Conservation (phyloP, 2,329 filamentous ascomycete species). For the Ophiostoma australiae region DNA sequence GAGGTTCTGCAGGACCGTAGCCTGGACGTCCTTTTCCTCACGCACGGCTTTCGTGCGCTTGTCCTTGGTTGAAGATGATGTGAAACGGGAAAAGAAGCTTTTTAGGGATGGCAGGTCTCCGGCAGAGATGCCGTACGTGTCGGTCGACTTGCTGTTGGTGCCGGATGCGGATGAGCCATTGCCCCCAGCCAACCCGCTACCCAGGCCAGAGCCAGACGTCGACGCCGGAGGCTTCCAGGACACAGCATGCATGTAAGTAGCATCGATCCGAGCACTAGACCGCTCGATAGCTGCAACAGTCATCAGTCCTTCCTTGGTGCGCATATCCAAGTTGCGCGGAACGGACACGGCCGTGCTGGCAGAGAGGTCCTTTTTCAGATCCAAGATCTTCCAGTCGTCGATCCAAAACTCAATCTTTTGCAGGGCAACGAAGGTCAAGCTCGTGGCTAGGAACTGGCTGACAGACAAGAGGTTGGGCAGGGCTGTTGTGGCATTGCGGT, state of each 20-base stretch:
- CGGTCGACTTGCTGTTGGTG: constrained; percentile 39
- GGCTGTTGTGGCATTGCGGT: constrained; percentile 81
- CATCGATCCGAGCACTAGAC: constrained; percentile 88
- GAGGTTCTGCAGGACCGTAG: constrained; percentile 64
- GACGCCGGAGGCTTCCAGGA: constrained; percentile 66
- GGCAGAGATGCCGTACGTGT: constrained; percentile 47
- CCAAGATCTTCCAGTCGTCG: constrained; percentile 77
- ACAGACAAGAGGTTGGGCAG: constrained; percentile 81
- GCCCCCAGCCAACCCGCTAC: not conserved
- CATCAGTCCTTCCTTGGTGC: constrained; percentile 85
- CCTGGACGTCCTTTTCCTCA: constrained; percentile 60
- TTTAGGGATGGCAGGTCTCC: constrained; percentile 60
- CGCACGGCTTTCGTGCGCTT: constrained; percentile 53
- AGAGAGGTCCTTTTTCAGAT: constrained; percentile 77
- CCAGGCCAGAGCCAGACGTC: constrained; percentile 29
- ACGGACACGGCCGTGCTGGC: constrained; percentile 68
- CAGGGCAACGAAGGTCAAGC: constrained; percentile 89
- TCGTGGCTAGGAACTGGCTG: constrained; percentile 88
- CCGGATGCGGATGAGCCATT: not conserved
- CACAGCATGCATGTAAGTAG: constrained; percentile 79
- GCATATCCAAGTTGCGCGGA: constrained; percentile 72
- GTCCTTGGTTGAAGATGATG: constrained; percentile 45
- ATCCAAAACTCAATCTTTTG: constrained; percentile 85
- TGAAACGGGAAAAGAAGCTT: constrained; percentile 76
- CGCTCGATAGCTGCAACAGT: constrained; percentile 73